Evolutionary conservation across 2,329 filamentous ascomycete species (phyloP), one percentile per base, ranked within the genome.

Genomic region (Microdochium paspali): DNA sequence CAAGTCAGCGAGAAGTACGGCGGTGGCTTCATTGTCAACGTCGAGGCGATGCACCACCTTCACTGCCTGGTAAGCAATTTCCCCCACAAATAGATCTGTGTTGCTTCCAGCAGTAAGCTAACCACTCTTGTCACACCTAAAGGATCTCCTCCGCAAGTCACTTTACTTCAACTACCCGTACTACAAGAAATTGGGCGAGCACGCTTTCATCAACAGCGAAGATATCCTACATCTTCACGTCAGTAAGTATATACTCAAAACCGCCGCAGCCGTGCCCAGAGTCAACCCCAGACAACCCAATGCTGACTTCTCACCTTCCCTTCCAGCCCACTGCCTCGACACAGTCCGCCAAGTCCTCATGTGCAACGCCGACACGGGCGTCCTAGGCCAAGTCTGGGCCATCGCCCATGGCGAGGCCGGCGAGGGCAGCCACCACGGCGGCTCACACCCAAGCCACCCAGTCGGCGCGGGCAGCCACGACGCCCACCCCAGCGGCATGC

Each of bases 281-380:
- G 15, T 20, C 35, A 21, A 10, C 12, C 23, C 4, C 18, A n/a
- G 15, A 15, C 18, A 7, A 15, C 35, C 18, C 15, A 4, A n/a
- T 21, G 15, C 18, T 18, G 23, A 21, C 35, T 3, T 58, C 44
- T 24, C 2, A 3, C 2, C 23, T 10, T 20, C 25, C 9, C 25
- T 5, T n/a, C 10, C 44, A 75, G 72, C 74, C 4, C 79, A 84
- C 50, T 84, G 80, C 49, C 64, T 83, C 26, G 80, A 84, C 51
- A 77, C 75, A 3, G 50, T 84, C 42, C 74, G 79, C 1, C 79
- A 84, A 56, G 74, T 80, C 15, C 66, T 84, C 13, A 82, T 82
- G 76, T 84, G 80, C 60, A 77, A 73, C 24, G 67, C 75, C 20
- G 80, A 84, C 53, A 73, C 77, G 2, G 79, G 72, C 1, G 70